Percentiles rank a stretch among this genome's conserved stretches.
These are phyloP conservation scores for Penicillium coprophilum DNA, from an alignment of 495 filamentous ascomycete species.

Conservation along the genomic window DNA sequence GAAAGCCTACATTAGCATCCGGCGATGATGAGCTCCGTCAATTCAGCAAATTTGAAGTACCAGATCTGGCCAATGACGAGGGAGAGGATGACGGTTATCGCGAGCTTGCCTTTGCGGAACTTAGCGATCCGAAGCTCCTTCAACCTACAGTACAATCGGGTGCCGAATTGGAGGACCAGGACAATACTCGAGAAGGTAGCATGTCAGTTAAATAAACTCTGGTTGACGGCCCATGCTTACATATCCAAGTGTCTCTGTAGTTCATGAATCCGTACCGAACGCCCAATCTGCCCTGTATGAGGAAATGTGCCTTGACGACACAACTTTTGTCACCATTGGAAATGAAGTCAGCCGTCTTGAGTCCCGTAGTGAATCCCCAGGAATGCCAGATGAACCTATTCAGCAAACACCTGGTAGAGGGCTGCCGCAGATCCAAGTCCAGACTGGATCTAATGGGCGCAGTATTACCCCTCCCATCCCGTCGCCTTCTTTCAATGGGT, in stretches of 20 bases:
- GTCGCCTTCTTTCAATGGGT: conserved; percentile 29
- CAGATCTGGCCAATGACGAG: conserved; percentile 54
- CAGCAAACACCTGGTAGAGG: conserved; percentile 15
- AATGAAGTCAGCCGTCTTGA: conserved; percentile 17
- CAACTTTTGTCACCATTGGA: conserved; percentile 23
- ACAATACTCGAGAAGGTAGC: conserved; percentile 34
- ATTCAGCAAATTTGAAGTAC: conserved; percentile 68
- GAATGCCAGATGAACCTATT: conserved; percentile 14
- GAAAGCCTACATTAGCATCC: conserved; percentile 46
- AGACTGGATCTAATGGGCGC: conserved; percentile 14
- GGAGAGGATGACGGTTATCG: conserved; percentile 55
- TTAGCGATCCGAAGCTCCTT: conserved; percentile 64
- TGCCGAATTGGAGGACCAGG: conserved; percentile 15
- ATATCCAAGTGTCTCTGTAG: conserved; percentile 36
- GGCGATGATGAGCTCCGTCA: conserved; percentile 55
- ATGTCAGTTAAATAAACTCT: conserved; percentile 46
- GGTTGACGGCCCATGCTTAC: conserved; percentile 36
- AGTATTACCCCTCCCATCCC: conserved; percentile 21
- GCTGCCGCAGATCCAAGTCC: conserved; percentile 9
- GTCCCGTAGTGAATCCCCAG: conserved; percentile 13
- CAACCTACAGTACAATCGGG: conserved; percentile 28
- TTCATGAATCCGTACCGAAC: conserved; percentile 28
- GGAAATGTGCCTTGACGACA: conserved; percentile 31
- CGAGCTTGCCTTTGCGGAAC: conserved; percentile 52
- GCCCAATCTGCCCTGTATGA: conserved; percentile 5